Base-by-base conservation (phyloP, 23 red algal species). In the Porphyridium purpureum region DNA sequence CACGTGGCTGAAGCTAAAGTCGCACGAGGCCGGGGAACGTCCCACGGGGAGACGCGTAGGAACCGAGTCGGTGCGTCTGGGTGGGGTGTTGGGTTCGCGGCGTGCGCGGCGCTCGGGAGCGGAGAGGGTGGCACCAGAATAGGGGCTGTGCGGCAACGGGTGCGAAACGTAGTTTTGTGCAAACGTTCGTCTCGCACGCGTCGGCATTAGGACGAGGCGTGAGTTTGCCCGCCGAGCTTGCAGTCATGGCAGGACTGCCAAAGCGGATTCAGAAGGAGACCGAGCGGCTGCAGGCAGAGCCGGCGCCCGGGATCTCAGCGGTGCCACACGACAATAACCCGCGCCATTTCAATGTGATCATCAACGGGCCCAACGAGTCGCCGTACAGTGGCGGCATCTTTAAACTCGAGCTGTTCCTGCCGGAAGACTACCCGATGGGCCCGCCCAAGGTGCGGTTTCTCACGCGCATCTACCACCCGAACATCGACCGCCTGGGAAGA, bases 391-490 rank as follows among this genome's bases (percentile, higher is more conserved):
- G 72, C 6, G 79, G 79, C 6, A 46, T 48, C 36, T 98, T 98
- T 36, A 60, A 67, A 31, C 67, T 98, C 29, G 90, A 98, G 56
- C 81, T 98, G 11, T 86, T 86, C 69, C 79, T 98, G 31, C 90
- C 79, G 27, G 90, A 77, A 11, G 75, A 98, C 44, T 98, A 98
- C 44, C 90, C 90, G 0, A 86, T 86, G 79, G 70, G 59, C 20
- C 77, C 90, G 20, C 90, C 90, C 20, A 72, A 78, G 30, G 81
- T 85, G 27, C 90, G 90, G 36, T 98, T 98, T 47, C 65, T 86
- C 22, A 98, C 90, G 54, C 54, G 64, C 8, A 76, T 98, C n/a
- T 98, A 76, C 63, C 90, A 98, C 49, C 90, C 90, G 7, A 98
- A 98, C 72, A 86, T 98, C 47, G 79, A 86, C 42, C 90, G 79